Base-by-base conservation (phyloP, 108 stramenopile species). In the Fistulifera solaris region DNA sequence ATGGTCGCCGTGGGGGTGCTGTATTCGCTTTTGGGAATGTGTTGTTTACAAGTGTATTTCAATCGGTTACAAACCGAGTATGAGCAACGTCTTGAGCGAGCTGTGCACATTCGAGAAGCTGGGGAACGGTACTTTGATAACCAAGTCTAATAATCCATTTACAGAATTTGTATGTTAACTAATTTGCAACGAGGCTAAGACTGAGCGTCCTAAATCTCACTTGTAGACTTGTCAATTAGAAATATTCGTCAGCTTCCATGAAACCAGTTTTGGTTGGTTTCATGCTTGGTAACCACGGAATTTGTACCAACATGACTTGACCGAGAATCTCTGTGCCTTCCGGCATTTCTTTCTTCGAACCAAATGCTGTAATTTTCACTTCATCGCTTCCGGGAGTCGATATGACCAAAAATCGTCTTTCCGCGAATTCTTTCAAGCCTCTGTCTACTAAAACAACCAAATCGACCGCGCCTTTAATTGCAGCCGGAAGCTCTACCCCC, bases 281-380 rank as follows among this genome's bases (percentile, higher is more conserved):
- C 89, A 91, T 91, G 44, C 66, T 61, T n/a, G 89, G 89, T 55
- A 91, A 59, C 89, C 89, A 91, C 27, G 89, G 85, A 47, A 91
- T 68, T 58, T 91, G 89, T 14, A 83, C 82, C 47, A 91, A 47
- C n/a, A 60, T 65, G 3, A 87, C 83, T 35, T 78, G 80, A 19
- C 89, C 89, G 52, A 85, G 52, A 67, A 91, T 91, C 27, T 72
- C 77, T 10, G 72, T 41, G 28, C 62, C 67, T 17, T 46, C 40
- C 1, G 85, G 89, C 17, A 91, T 51, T 23, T 87, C 80, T 15
- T 21, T 51, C 58, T 71, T 80, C 5, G 38, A 67, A 0, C 27
- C 59, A 58, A 74, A 91, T 10, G 85, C 89, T 21, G 65, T 78
- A 67, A 91, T 91, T 13, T 17, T 51, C 18, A 89, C 35, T 16